These are phyloP conservation scores for Mycena albidolilacea DNA, from an alignment of 768 basidiomycete genomes.

Conservation along the genomic window DNA sequence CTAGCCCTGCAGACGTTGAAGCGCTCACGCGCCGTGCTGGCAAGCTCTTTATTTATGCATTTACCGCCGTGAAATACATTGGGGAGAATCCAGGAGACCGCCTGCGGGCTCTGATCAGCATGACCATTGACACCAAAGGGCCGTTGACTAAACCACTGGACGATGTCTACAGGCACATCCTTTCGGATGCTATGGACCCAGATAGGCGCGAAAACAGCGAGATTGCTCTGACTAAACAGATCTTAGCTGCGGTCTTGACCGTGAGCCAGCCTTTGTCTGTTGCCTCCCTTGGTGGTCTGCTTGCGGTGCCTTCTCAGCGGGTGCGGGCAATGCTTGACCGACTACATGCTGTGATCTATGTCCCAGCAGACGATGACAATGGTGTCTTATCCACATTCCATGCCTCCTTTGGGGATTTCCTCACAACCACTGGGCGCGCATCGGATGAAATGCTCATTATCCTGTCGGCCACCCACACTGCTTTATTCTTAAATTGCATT, in stretches of 20 bases:
- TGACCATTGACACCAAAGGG: not conserved
- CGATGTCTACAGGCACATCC: not conserved
- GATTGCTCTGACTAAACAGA: slow-evolving; percentile 12
- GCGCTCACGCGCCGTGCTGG: not conserved
- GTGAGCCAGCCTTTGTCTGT: slow-evolving; percentile 3
- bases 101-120: slow-evolving; percentile 2
- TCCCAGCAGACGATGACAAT: not conserved
- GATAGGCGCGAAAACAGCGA: not conserved
- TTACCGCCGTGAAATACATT: too few species aligned
- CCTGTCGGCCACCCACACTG: too few species aligned
- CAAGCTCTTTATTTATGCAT: not conserved
- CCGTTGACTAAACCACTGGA: too few species aligned
- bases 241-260: not conserved
- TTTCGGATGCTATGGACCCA: not conserved
- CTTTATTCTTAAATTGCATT: too few species aligned
- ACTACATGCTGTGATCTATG: slow-evolving; percentile 15
- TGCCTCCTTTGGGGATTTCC: too few species aligned
- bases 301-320: slow-evolving; percentile 6
- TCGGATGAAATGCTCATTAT: too few species aligned
- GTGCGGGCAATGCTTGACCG: slow-evolving; percentile 18
- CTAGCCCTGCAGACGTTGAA: not conserved
- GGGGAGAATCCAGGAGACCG: not conserved
- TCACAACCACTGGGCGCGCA: too few species aligned
- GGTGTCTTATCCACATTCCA: slow-evolving; percentile 17
- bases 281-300: slow-evolving; percentile 11